Conservation (phyloP, 2,329 filamentous ascomycete genomes). For the Ophiostoma perfectum region DNA sequence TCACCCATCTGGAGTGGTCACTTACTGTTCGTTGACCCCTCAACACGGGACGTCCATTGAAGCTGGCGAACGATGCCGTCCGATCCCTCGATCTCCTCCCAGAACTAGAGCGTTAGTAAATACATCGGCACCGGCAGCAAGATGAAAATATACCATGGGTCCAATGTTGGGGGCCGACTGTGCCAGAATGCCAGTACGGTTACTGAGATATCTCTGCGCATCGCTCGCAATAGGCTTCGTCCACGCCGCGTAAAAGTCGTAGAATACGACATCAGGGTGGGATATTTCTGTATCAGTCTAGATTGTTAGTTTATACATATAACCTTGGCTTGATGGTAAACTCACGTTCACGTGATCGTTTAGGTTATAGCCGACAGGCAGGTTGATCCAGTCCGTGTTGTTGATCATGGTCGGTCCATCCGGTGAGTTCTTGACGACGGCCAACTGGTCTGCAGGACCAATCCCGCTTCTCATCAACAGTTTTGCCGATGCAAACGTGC, state of each 20-base stretch:
- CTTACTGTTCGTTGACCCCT: background rate
- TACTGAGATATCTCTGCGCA: background rate
- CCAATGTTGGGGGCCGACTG: background rate
- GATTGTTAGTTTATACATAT: background rate
- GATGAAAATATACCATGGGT: background rate
- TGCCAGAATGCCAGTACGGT: background rate
- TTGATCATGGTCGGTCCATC: conserved; percentile 45
- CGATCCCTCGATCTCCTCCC: background rate
- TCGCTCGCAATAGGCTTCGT: background rate
- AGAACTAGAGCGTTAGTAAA: background rate
- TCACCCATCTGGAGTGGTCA: no score
- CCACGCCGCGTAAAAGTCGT: background rate
- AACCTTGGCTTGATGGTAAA: background rate
- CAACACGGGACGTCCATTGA: background rate
- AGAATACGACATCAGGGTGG: background rate
- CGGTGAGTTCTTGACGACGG: conserved; percentile 44
- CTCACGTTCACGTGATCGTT: conserved; percentile 42
- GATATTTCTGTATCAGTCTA: background rate
- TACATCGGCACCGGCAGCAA: no score
- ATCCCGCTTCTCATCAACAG: conserved; percentile 64
- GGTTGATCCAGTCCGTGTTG: conserved; percentile 49
- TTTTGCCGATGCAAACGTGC: conserved; percentile 64
- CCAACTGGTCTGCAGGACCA: conserved; percentile 56
- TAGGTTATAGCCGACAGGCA: conserved; percentile 55
- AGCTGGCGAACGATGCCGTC: background rate